These are phyloP conservation scores for Trichophyton rubrum DNA, from an alignment of 2,329 filamentous ascomycete species.

Conservation along the genomic window DNA sequence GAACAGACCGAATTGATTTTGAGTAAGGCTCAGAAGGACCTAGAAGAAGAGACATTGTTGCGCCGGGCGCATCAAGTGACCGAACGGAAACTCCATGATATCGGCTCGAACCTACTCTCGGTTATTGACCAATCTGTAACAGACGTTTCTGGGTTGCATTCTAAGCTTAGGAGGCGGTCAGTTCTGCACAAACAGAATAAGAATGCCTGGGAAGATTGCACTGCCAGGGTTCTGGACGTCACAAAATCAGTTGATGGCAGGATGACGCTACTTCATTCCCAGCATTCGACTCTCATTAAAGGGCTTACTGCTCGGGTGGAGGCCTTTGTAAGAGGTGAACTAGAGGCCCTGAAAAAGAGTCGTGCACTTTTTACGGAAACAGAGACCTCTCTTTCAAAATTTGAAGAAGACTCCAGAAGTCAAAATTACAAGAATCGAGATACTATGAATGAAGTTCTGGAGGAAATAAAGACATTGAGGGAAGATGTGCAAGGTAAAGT, in stretches of 20 bases:
- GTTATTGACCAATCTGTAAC: slow-evolving; percentile 65
- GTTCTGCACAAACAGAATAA: slow-evolving; percentile 72
- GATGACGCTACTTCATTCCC: slow-evolving; percentile 56
- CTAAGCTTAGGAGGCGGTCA: slow-evolving; percentile 75
- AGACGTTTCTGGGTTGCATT: slow-evolving; percentile 70
- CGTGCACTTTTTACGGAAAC: slow-evolving; percentile 60
- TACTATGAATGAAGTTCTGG: slow-evolving; percentile 80
- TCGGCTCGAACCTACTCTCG: slow-evolving; percentile 64
- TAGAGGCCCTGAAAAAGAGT: slow-evolving; percentile 57
- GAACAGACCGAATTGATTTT: slow-evolving; percentile 82
- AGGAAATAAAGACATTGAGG: slow-evolving; percentile 81
- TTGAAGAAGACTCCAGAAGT: slow-evolving; percentile 52
- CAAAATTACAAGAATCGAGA: slow-evolving; percentile 49
- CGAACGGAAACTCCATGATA: slow-evolving; percentile 59
- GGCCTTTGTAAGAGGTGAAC: slow-evolving; percentile 61
- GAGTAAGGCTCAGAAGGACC: slow-evolving; percentile 57
- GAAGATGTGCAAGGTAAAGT: slow-evolving; percentile 80
- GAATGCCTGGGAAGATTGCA: slow-evolving; percentile 63
- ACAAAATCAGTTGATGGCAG: slow-evolving; percentile 65
- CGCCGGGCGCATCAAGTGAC: slow-evolving; percentile 78
- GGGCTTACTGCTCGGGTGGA: slow-evolving; percentile 60
- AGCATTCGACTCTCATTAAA: slow-evolving; percentile 60
- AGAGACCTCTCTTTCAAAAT: slow-evolving; percentile 52
- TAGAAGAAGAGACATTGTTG: slow-evolving; percentile 67
- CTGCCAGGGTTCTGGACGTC: slow-evolving; percentile 61